A percentile compares a stretch with the other conserved stretches of the same genome.
Evolutionary conservation across 1,139 yeast genomes (phyloP).

Genomic region (Nematodospora anomalae): DNA sequence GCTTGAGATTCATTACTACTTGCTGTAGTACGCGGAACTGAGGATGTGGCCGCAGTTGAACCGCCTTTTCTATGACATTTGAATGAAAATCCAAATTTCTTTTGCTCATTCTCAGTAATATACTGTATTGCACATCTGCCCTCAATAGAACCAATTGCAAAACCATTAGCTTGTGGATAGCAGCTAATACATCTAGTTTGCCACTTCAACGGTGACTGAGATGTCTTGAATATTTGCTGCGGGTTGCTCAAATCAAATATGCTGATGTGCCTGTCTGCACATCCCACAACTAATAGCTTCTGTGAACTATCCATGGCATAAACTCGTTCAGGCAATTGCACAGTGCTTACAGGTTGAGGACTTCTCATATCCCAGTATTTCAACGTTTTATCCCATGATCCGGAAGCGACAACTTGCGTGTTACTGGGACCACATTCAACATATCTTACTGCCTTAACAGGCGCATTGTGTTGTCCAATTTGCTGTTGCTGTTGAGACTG

Average conservation of each 20-base stretch:
- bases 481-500: conserved; percentile 80
- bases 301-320: conserved; percentile 86
- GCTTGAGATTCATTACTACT: conserved; percentile 51
- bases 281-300: conserved; percentile 82
- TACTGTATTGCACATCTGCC: conserved; percentile 98
- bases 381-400: conserved; percentile 96
- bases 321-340: conserved; percentile 85
- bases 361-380: conserved; percentile 93
- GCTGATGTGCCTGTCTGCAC: conserved; percentile 85
- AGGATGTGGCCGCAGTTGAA: conserved; percentile 31
- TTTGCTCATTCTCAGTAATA: conserved; percentile 79
- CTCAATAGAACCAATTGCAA: conserved; percentile 89
- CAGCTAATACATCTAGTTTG: conserved; percentile 85
- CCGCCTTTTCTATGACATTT: conserved; percentile 82
- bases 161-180: conserved; percentile 88
- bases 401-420: conserved; percentile 83
- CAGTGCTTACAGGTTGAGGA: conserved; percentile 79
- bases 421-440: conserved; percentile 83
- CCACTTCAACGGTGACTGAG: conserved; percentile 83
- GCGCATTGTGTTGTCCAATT: conserved; percentile 82
- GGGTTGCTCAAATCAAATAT: conserved; percentile 83
- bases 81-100: conserved; percentile 77
- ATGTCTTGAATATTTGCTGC: conserved; percentile 71
- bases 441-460: conserved; percentile 72
- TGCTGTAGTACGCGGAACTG: conserved; percentile 28